Base-by-base conservation (phyloP, 306 rosid species). In the Trifolium subterraneum region DNA sequence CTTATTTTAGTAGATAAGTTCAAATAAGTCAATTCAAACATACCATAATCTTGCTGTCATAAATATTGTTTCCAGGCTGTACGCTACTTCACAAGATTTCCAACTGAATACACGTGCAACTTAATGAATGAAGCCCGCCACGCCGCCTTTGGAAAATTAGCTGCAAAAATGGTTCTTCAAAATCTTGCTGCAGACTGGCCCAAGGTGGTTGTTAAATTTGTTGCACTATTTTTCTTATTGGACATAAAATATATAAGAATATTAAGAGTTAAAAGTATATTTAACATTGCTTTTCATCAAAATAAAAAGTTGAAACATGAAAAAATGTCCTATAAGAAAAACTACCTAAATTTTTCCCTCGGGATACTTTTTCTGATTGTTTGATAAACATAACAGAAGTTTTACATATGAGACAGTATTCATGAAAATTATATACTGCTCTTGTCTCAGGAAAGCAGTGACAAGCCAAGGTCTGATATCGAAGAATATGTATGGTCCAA, bases 401-500 rank as follows among this genome's bases (percentile, higher is more conserved):
- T 64, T 41, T 39, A 64, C 22, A 50, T 9, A 18, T 31, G 18
- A 23, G 23, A 3, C 50, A 44, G 33, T 65, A 36, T 36, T 18
- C 62, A 65, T 59, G 31, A 23, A 70, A 35, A 48, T 39, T 19
- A 8, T 6, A 6, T 13, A 5, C 5, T 8, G 63, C 5, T 23
- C 5, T 55, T 79, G 39, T 38, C 16, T 69, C 87, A 92, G 96
- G 86, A 78, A 68, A 79, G 58, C 71, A 41, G 64, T 19, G n/a
- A 48, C 14, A 42, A 36, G 13, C 50, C 45, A 50, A 79, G 77
- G 65, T 85, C 82, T n/a, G 93, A 85, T 42, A 94, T 94, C 10
- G 96, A 88, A 71, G 89, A 87, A 45, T 90, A 78, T 54, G 96
- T 94, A 74, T 90, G 97, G 97, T 92, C 97, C 42, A 90, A 85